These are phyloP conservation scores for Pholiota adiposa DNA, from an alignment of 1,284 basidiomycete genomes.

Conservation along the genomic window DNA sequence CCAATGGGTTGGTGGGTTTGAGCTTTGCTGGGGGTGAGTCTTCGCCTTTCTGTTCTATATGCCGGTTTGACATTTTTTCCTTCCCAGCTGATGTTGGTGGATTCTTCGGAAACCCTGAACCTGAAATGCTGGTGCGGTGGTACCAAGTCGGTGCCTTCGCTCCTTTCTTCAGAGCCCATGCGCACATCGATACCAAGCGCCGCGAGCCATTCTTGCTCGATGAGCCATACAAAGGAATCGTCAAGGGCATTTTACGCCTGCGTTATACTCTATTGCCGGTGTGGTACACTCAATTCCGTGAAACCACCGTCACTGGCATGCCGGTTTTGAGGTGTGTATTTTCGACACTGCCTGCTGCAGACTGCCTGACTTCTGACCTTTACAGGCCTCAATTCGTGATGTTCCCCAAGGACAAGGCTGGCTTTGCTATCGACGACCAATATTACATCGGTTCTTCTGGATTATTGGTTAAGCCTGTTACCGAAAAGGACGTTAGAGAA, in stretches of 20 bases:
- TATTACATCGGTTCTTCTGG: slow-evolving; percentile 92
- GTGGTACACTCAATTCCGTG: slow-evolving; percentile 97
- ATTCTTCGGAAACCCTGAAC: slow-evolving; percentile 96
- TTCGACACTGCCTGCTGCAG: neutral
- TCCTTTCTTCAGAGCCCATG: slow-evolving; percentile 99
- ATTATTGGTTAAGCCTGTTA: slow-evolving; percentile 92
- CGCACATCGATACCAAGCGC: slow-evolving; percentile 97
- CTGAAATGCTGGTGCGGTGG: slow-evolving; percentile 97
- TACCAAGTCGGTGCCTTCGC: slow-evolving; percentile 95
- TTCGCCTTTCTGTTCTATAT: neutral
- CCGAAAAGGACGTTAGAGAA: slow-evolving; percentile 72
- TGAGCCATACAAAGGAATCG: slow-evolving; percentile 84
- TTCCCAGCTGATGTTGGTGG: slow-evolving; percentile 96
- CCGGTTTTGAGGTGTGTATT: slow-evolving; percentile 73
- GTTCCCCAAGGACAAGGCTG: slow-evolving; percentile 87
- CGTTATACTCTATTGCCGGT: slow-evolving; percentile 90
- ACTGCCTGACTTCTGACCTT: slow-evolving; percentile 11
- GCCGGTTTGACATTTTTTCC: slow-evolving; percentile 8
- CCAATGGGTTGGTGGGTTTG: slow-evolving; percentile 93
- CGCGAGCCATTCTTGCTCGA: slow-evolving; percentile 94
- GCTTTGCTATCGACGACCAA: slow-evolving; percentile 93
- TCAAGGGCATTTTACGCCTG: slow-evolving; percentile 82
- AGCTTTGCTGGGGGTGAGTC: slow-evolving; percentile 86
- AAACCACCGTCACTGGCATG: slow-evolving; percentile 78
- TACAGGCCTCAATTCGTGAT: slow-evolving; percentile 89